Percentiles rank a stretch among this genome's conserved stretches.
Evolutionary conservation across 2,329 filamentous ascomycete species (phyloP).

Genomic region (Didymella arachidicola): DNA sequence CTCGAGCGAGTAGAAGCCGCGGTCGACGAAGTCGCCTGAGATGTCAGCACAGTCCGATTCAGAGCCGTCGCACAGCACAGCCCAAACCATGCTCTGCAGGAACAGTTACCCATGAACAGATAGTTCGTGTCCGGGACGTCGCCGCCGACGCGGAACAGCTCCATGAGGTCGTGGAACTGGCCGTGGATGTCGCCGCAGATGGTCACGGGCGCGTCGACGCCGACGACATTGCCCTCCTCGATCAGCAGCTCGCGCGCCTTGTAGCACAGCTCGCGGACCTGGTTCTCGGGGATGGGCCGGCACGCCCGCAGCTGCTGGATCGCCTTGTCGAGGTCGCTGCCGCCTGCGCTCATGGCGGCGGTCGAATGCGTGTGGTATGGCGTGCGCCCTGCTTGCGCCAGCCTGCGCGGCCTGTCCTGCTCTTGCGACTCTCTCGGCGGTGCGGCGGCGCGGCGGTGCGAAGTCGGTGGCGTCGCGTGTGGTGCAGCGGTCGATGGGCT

Average conservation of each 20-base stretch:
- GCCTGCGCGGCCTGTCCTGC: neutral
- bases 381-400: neutral
- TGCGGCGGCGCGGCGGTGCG: neutral
- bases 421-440: neutral
- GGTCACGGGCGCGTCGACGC: slow-evolving; percentile 92
- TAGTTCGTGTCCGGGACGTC: slow-evolving; percentile 97
- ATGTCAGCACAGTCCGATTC: too few species aligned
- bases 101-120: slow-evolving; percentile 87
- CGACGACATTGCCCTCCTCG: slow-evolving; percentile 96
- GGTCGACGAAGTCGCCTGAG: slow-evolving; percentile 92
- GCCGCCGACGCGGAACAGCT: slow-evolving; percentile 90
- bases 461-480: neutral
- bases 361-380: neutral
- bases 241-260: slow-evolving; percentile 95
- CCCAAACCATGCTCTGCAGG: neutral
- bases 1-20: slow-evolving; percentile 97
- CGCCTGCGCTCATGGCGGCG: slow-evolving; percentile 54
- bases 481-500: neutral
- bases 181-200: slow-evolving; percentile 92
- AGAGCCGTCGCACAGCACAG: too few species aligned
- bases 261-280: slow-evolving; percentile 96
- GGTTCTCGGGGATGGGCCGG: slow-evolving; percentile 91
- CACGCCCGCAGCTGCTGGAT: slow-evolving; percentile 96
- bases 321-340: slow-evolving; percentile 76
- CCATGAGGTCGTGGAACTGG: slow-evolving; percentile 97